phyloP scores from a whole-genome alignment of 192 early-diverging fungal genomes.

The Podila minutissima region DNA sequence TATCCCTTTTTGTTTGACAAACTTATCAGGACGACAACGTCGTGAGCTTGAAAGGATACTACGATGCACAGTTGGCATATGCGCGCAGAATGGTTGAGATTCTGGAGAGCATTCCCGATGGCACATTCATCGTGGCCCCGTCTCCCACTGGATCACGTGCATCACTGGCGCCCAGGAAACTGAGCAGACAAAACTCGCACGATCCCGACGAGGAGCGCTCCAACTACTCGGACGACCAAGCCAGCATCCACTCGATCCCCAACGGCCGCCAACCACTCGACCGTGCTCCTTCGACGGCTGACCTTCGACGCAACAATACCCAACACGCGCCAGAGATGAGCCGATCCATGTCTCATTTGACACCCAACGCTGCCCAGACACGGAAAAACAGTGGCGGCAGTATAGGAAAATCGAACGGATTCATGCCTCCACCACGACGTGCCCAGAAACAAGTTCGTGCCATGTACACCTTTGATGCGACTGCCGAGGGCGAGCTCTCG shows the following conservation, averaged over 20 bases:
- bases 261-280: slow-evolving; percentile 52
- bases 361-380: slow-evolving; percentile 42
- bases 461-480: slow-evolving; percentile 84
- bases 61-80: slow-evolving; percentile 40
- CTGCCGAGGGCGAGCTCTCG: slow-evolving; percentile 81
- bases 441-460: slow-evolving; percentile 72
- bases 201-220: slow-evolving; percentile 39
- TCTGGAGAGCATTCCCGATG: slow-evolving; percentile 41
- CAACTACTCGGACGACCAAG: slow-evolving; percentile 34
- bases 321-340: slow-evolving; percentile 21
- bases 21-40: slow-evolving; percentile 32
- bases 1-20: background rate
- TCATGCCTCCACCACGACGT: slow-evolving; percentile 54
- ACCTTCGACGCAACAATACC: slow-evolving; percentile 26
- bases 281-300: slow-evolving; percentile 52
- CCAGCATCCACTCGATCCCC: slow-evolving; percentile 46
- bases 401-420: slow-evolving; percentile 21
- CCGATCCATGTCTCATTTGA: slow-evolving; percentile 59
- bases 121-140: slow-evolving; percentile 14
- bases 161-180: slow-evolving; percentile 18
- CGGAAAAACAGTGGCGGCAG: slow-evolving; percentile 39
- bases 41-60: slow-evolving; percentile 32
- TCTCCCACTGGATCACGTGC: slow-evolving; percentile 39
- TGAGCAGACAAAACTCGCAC: slow-evolving; percentile 32
- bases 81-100: slow-evolving; percentile 42